Percentiles rank a stretch among this genome's conserved stretches.
Evolutionary conservation across 176 grass and related monocot genomes (phyloP).

Genomic region (Chrysopogon serrulatus): DNA sequence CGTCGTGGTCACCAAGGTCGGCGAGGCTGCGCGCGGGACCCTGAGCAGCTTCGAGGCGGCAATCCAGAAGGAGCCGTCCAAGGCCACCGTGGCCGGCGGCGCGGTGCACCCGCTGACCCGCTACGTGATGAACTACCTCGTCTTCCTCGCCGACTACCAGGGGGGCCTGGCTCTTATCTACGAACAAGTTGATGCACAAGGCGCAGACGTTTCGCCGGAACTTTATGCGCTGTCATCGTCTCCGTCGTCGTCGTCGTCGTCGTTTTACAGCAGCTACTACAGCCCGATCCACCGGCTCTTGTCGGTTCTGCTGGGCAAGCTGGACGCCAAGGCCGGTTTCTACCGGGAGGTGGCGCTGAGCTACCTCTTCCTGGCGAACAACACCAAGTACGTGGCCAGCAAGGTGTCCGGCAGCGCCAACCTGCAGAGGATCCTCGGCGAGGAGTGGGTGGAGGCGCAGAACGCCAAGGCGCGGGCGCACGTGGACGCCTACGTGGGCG

Average conservation of each 20-base stretch:
- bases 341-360: constrained; percentile 37
- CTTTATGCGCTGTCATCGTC: too few species aligned
- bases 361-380: constrained; percentile 72
- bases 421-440: constrained; percentile 29
- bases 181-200: neutral
- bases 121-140: constrained; percentile 85
- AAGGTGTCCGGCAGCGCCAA: constrained; percentile 38
- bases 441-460: constrained; percentile 47
- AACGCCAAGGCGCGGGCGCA: constrained; percentile 32
- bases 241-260: neutral
- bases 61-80: constrained; percentile 45
- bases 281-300: constrained; percentile 37
- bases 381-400: constrained; percentile 51
- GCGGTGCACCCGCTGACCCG: too few species aligned
- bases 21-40: constrained; percentile 7
- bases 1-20: constrained; percentile 7
- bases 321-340: constrained; percentile 60
- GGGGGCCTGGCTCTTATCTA: constrained; percentile 28
- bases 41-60: constrained; percentile 48
- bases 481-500: constrained; percentile 33
- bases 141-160: constrained; percentile 63
- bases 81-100: constrained; percentile 33
- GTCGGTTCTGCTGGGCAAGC: constrained; percentile 46
- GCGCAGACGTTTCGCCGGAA: too few species aligned
- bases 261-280: too few species aligned